Evolutionary conservation across 2,329 filamentous ascomycete species (phyloP).

Genomic region (Cytospora piceae): DNA sequence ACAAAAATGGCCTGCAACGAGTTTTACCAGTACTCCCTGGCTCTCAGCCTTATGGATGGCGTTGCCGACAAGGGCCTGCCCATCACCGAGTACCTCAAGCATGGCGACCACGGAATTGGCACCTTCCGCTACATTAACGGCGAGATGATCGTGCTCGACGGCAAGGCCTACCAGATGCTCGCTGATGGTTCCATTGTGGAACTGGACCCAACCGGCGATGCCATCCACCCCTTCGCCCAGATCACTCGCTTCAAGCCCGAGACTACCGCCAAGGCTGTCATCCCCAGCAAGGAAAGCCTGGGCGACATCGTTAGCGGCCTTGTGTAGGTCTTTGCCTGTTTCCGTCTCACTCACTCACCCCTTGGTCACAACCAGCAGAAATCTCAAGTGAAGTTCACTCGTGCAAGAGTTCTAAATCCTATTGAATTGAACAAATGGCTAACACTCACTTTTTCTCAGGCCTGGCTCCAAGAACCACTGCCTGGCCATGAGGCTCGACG

Average conservation of each 20-base stretch:
- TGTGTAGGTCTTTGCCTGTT: slow-evolving; percentile 23
- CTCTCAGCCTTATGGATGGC: slow-evolving; percentile 42
- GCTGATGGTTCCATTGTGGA: slow-evolving; percentile 38
- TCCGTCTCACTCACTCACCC: too few relatives aligned
- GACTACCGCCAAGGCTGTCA: slow-evolving; percentile 15
- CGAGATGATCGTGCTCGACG: slow-evolving; percentile 43
- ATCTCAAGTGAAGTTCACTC: background rate
- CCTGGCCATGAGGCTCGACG: slow-evolving; percentile 38
- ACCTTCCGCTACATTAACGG: slow-evolving; percentile 41
- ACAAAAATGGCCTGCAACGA: slow-evolving; percentile 39
- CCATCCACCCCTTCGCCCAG: slow-evolving; percentile 41
- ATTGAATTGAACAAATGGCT: background rate
- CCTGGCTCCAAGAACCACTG: slow-evolving; percentile 37
- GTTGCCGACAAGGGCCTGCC: slow-evolving; percentile 40
- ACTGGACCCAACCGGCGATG: slow-evolving; percentile 33
- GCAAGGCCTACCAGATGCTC: slow-evolving; percentile 41
- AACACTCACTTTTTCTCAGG: background rate
- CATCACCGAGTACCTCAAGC: slow-evolving; percentile 35
- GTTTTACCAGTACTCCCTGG: slow-evolving; percentile 41
- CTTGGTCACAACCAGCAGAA: background rate
- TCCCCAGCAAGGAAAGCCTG: slow-evolving; percentile 37
- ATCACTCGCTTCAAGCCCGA: slow-evolving; percentile 39
- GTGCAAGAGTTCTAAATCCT: background rate
- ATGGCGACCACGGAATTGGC: slow-evolving; percentile 42
- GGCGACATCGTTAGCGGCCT: slow-evolving; percentile 31